Conservation (phyloP, 2,329 filamentous ascomycete genomes). For the Phialophora tarda region DNA sequence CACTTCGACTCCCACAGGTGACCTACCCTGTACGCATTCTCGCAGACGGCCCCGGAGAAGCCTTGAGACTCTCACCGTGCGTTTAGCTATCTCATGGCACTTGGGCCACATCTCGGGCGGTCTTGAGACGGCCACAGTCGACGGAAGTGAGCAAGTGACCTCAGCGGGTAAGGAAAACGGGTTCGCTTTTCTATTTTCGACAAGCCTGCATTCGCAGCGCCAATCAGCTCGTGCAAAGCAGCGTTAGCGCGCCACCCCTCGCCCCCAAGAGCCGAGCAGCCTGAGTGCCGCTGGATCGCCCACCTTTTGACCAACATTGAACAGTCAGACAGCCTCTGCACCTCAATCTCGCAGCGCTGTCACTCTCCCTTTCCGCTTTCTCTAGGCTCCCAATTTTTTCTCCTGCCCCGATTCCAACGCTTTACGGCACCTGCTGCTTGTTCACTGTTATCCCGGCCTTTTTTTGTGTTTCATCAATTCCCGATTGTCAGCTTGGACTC, state of each 20-base stretch:
- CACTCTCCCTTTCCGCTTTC: slow-evolving; percentile 17
- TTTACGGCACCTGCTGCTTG: slow-evolving; percentile 22
- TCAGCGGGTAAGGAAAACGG: slow-evolving; percentile 9
- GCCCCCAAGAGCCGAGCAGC: not conserved
- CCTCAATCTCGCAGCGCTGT: slow-evolving; percentile 2
- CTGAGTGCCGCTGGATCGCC: not conserved
- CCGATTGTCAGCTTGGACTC: slow-evolving; percentile 17
- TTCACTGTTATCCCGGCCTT: slow-evolving; percentile 10
- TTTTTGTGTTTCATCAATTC: slow-evolving; percentile 23
- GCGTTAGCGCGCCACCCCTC: not conserved
- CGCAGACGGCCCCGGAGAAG: not conserved
- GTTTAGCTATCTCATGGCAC: not conserved
- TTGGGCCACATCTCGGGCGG: not conserved
- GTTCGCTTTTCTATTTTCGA: slow-evolving; percentile 8
- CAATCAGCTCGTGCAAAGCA: not conserved
- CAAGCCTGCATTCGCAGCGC: slow-evolving; percentile 1
- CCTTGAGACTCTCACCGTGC: not conserved
- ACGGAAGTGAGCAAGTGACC: slow-evolving; percentile 8
- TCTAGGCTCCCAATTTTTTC: slow-evolving; percentile 27
- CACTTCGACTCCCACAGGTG: not conserved
- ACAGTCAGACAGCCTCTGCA: slow-evolving; percentile 1
- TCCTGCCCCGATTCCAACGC: slow-evolving; percentile 25
- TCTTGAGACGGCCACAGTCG: not conserved
- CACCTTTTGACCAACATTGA: slow-evolving; percentile 1
- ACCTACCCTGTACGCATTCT: not conserved